phyloP scores from a whole-genome alignment of 2,329 filamentous ascomycete species.

The Mollisiaceae sp. region DNA sequence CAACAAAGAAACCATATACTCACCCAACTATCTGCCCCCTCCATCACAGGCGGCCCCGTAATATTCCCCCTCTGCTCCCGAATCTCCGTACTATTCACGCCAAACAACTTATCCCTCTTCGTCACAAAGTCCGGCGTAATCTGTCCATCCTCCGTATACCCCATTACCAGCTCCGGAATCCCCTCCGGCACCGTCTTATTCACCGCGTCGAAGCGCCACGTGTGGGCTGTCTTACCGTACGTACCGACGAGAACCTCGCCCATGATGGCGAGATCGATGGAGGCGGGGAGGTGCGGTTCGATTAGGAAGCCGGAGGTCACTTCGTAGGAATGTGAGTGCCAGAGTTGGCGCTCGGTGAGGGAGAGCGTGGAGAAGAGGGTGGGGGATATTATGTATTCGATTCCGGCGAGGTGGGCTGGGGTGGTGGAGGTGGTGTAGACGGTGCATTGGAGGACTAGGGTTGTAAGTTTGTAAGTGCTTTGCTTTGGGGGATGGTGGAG shows the following conservation, averaged over 20 bases:
- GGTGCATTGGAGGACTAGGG: constrained; percentile 77
- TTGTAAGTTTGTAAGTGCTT: too few relatives aligned
- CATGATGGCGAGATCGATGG: not conserved
- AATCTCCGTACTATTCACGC: not conserved
- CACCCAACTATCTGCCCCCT: constrained; percentile 2
- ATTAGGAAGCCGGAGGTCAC: not conserved
- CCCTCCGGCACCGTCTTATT: not conserved
- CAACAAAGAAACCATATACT: too few relatives aligned
- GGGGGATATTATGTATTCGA: constrained; percentile 75
- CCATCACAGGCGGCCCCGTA: not conserved
- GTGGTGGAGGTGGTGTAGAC: constrained; percentile 74
- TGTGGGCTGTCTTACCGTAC: not conserved
- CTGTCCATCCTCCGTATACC: not conserved
- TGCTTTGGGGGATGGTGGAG: too few relatives aligned
- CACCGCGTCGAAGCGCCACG: not conserved
- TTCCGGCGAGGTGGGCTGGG: constrained; percentile 75
- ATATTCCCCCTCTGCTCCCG: not conserved
- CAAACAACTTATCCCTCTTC: not conserved
- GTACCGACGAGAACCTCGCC: not conserved
- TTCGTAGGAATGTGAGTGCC: constrained; percentile 62
- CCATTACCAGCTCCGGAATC: not conserved
- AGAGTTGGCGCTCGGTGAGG: constrained; percentile 69
- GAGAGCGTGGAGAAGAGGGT: constrained; percentile 69
- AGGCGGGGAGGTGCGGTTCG: not conserved
- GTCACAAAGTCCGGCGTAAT: constrained; percentile 3